phyloP scores from a whole-genome alignment of 805 yeast genomes.

The Candida argentea region DNA sequence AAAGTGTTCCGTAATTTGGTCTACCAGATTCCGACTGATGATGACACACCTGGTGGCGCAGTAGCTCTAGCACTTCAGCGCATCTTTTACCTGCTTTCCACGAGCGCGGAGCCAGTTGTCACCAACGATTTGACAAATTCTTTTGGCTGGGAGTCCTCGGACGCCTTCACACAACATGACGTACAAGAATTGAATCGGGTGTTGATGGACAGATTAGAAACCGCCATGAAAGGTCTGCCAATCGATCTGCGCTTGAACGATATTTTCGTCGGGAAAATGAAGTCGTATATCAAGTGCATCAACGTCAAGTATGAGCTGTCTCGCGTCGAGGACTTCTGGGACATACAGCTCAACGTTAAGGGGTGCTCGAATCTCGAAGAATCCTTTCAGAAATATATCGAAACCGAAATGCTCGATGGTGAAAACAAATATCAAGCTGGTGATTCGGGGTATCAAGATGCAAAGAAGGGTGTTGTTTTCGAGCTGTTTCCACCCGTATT shows the following conservation, averaged over 20 bases:
- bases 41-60: constrained; percentile 24
- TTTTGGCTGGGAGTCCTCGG: constrained; percentile 95
- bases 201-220: constrained; percentile 87
- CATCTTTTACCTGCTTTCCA: constrained; percentile 69
- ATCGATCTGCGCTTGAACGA: constrained; percentile 52
- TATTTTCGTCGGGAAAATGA: constrained; percentile 94
- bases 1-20: constrained; percentile 74
- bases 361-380: constrained; percentile 61
- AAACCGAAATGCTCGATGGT: constrained; percentile 81
- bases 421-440: constrained; percentile 91
- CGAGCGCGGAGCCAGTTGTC: constrained; percentile 66
- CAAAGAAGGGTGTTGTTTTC: constrained; percentile 91
- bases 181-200: constrained; percentile 95
- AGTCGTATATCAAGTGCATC: constrained; percentile 84
- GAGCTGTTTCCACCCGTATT: constrained; percentile 85
- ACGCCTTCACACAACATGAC: constrained; percentile 96
- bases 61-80: constrained; percentile 85
- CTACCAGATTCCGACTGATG: constrained; percentile 79
- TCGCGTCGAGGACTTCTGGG: constrained; percentile 94
- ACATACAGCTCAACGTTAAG: constrained; percentile 89
- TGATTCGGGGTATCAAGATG: constrained; percentile 89
- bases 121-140: constrained; percentile 82
- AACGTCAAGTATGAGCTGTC: constrained; percentile 90
- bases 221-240: constrained; percentile 79
- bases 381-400: constrained; percentile 80